Evolutionary conservation across 257 asterid species (phyloP).

Genomic region (Ilex asprella): DNA sequence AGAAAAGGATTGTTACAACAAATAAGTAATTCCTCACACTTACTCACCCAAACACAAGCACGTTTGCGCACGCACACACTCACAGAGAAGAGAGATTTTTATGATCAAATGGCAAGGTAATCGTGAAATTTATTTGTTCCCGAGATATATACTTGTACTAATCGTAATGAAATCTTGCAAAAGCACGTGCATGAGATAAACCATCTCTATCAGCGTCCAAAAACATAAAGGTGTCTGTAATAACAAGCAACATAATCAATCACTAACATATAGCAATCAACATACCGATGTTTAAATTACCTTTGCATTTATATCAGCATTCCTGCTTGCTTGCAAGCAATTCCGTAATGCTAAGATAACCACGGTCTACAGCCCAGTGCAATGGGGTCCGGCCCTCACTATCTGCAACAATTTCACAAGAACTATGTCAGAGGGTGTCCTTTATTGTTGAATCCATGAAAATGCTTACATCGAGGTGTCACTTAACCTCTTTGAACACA

Average conservation of each 20-base stretch:
- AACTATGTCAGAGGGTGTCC: conserved; percentile 7
- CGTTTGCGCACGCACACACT: too few relatives aligned
- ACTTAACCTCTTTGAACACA: too few relatives aligned
- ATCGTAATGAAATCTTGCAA: background rate
- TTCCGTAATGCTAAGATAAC: conserved; percentile 53
- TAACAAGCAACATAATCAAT: background rate
- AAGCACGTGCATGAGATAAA: background rate
- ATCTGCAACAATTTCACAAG: conserved; percentile 44
- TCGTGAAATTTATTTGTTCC: background rate
- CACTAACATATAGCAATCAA: background rate
- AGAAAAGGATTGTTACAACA: too few relatives aligned
- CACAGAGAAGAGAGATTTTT: too few relatives aligned
- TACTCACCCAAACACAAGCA: too few relatives aligned
- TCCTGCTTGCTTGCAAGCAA: conserved; percentile 67
- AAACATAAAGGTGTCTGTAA: background rate
- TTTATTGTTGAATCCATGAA: too few relatives aligned
- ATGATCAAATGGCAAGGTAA: too few relatives aligned
- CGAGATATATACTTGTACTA: background rate
- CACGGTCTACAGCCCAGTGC: conserved; percentile 99
- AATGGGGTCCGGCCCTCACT: conserved; percentile 96
- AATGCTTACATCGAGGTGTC: too few relatives aligned
- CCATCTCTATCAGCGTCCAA: background rate
- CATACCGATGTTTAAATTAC: conserved; percentile 26
- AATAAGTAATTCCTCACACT: too few relatives aligned
- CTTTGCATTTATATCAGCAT: conserved; percentile 79